Percentiles rank a stretch among this genome's conserved stretches.
Conservation (phyloP, 202 grass and related monocot genomes). For the Musa balbisiana region DNA sequence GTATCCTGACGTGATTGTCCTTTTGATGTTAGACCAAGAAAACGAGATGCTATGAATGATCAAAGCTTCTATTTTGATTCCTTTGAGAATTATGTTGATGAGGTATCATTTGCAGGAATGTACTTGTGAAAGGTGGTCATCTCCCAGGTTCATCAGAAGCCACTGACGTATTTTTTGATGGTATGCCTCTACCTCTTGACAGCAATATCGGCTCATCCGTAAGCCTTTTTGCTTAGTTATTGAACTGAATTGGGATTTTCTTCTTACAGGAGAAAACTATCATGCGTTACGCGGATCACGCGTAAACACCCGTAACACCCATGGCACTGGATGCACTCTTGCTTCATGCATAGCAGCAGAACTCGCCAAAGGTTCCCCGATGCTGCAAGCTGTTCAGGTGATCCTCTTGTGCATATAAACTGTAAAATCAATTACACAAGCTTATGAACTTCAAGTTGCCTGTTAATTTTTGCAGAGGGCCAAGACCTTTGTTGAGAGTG, state of each 20-base stretch:
- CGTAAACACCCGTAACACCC: constrained; percentile 67
- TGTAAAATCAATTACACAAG: neutral
- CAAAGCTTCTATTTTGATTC: neutral
- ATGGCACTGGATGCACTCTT: constrained; percentile 96
- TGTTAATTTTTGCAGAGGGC: constrained; percentile 46
- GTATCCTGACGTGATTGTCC: too few relatives aligned
- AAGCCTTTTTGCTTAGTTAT: neutral
- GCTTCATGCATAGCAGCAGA: constrained; percentile 81
- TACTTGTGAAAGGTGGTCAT: constrained; percentile 96
- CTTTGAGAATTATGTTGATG: neutral
- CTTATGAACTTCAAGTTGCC: neutral
- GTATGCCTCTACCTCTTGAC: constrained; percentile 30
- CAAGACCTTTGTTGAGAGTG: constrained; percentile 70
- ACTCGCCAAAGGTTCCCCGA: constrained; percentile 76
- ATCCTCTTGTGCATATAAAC: neutral
- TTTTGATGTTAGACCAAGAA: too few relatives aligned
- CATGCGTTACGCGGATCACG: constrained; percentile 54
- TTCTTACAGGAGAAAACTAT: constrained; percentile 58
- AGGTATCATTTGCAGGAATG: constrained; percentile 49
- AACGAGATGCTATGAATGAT: too few relatives aligned
- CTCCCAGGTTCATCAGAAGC: constrained; percentile 53
- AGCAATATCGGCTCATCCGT: neutral
- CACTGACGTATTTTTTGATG: constrained; percentile 81
- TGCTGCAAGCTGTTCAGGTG: constrained; percentile 73
- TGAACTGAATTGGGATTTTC: constrained; percentile 5